phyloP scores from a whole-genome alignment of 164 flowering plant species.

The Aristolochia fimbriata region DNA sequence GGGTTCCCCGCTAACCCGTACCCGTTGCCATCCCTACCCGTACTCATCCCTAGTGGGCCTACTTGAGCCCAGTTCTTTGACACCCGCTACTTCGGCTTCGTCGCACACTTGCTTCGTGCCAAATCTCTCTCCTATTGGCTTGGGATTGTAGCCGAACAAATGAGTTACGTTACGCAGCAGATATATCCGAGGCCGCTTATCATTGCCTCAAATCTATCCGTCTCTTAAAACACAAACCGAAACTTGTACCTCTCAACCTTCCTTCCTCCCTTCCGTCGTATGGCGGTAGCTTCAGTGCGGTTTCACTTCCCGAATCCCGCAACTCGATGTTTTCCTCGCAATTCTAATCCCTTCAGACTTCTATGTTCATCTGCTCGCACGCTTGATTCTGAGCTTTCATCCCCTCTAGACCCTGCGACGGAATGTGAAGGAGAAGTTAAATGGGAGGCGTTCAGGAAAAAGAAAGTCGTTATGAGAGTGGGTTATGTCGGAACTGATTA shows the following conservation, averaged over 20 bases:
- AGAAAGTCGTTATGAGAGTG: slow-evolving; percentile 76
- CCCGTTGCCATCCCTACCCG: too few species aligned
- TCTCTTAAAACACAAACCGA: too few species aligned
- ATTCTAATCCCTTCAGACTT: background rate
- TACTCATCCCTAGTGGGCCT: too few species aligned
- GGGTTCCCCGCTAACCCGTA: too few species aligned
- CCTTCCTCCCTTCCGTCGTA: background rate
- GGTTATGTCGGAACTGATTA: slow-evolving; percentile 78
- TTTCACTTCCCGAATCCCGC: slow-evolving; percentile 11
- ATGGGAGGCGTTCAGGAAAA: slow-evolving; percentile 56
- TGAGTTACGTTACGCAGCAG: too few species aligned
- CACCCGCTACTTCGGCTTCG: too few species aligned
- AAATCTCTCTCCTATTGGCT: too few species aligned
- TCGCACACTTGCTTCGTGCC: too few species aligned
- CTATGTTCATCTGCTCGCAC: slow-evolving; percentile 1
- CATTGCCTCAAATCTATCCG: too few species aligned
- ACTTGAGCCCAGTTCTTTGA: too few species aligned
- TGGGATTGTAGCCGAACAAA: too few species aligned
- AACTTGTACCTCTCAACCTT: background rate
- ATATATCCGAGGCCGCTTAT: too few species aligned
- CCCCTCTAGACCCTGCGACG: background rate
- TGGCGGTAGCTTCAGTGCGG: slow-evolving; percentile 21
- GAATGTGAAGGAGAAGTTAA: slow-evolving; percentile 7
- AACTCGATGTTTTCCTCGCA: slow-evolving; percentile 4
- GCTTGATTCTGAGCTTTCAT: slow-evolving; percentile 4